Percentiles rank a stretch among this genome's conserved stretches.
Conservation (phyloP, 192 early-diverging fungal genomes). For the Entomortierella chlamydospora region DNA sequence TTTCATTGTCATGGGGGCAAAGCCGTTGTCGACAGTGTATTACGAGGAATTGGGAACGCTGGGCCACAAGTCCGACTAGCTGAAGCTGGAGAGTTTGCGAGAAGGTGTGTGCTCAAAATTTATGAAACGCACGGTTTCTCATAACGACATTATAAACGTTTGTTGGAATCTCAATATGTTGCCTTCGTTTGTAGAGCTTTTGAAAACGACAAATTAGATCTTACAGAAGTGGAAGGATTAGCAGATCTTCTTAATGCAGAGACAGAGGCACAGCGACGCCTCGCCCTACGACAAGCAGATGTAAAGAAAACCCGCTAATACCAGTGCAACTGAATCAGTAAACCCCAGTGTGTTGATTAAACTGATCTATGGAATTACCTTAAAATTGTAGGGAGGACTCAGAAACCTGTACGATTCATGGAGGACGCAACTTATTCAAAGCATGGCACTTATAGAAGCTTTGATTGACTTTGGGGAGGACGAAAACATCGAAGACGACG, state of each 20-base stretch:
- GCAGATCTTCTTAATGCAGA: slow-evolving; percentile 84
- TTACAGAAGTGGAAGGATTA: slow-evolving; percentile 78
- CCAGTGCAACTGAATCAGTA: too few species aligned
- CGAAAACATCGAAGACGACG: slow-evolving; percentile 80
- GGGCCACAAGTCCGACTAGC: slow-evolving; percentile 68
- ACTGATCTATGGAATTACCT: too few species aligned
- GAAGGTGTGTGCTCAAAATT: slow-evolving; percentile 55
- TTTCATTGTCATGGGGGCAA: slow-evolving; percentile 81
- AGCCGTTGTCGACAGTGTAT: slow-evolving; percentile 70
- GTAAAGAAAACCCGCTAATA: slow-evolving; percentile 29
- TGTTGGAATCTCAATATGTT: neutral
- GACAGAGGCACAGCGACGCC: slow-evolving; percentile 76
- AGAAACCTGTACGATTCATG: slow-evolving; percentile 71
- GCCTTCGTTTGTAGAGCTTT: slow-evolving; percentile 62
- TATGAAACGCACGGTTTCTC: neutral
- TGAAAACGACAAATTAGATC: slow-evolving; percentile 77
- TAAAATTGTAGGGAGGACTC: slow-evolving; percentile 64
- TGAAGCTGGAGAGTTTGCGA: slow-evolving; percentile 80
- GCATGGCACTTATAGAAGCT: slow-evolving; percentile 75
- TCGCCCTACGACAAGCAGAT: slow-evolving; percentile 76
- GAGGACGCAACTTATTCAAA: slow-evolving; percentile 66
- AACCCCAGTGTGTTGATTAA: too few species aligned
- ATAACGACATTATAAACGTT: too few species aligned
- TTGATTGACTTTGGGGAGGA: slow-evolving; percentile 86
- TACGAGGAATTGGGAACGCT: slow-evolving; percentile 63